phyloP scores from a whole-genome alignment of 495 filamentous ascomycete genomes.

The Friedmanniomyces endolithicus region DNA sequence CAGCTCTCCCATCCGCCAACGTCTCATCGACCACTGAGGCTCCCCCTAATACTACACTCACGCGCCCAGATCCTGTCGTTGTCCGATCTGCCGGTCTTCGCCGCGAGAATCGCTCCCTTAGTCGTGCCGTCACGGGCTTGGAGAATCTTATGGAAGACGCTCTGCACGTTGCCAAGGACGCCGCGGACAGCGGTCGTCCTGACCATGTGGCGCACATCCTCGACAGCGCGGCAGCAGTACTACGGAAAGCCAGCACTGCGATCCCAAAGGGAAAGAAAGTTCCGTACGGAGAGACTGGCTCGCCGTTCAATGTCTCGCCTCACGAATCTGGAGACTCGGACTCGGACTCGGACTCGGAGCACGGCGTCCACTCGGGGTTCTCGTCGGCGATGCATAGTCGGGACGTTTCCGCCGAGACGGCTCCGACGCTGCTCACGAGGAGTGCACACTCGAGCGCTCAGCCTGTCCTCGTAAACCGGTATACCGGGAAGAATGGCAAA shows the following conservation, averaged over 20 bases:
- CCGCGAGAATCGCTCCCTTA: conserved; percentile 6
- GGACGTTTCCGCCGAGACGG: conserved; percentile 5
- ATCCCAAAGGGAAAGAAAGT: background rate
- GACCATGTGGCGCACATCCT: conserved; percentile 27
- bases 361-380: background rate
- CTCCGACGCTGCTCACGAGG: conserved; percentile 13
- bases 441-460: conserved; percentile 13
- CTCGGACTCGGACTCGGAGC: background rate
- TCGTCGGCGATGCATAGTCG: conserved; percentile 1
- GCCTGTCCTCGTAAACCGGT: conserved; percentile 5
- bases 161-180: conserved; percentile 21
- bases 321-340: background rate
- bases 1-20: background rate
- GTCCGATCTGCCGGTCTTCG: background rate
- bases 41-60: background rate
- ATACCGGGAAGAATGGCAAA: conserved; percentile 6
- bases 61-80: background rate
- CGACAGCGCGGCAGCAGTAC: conserved; percentile 21
- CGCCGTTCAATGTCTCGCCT: conserved; percentile 1
- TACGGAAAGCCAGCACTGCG: conserved; percentile 17
- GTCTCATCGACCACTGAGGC: background rate
- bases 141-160: conserved; percentile 29
- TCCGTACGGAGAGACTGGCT: background rate
- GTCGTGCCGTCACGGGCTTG: conserved; percentile 20
- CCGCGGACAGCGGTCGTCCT: conserved; percentile 14